Evolutionary conservation across 768 basidiomycete species (phyloP).

Genomic region (Leucocoprinus leucothites): DNA sequence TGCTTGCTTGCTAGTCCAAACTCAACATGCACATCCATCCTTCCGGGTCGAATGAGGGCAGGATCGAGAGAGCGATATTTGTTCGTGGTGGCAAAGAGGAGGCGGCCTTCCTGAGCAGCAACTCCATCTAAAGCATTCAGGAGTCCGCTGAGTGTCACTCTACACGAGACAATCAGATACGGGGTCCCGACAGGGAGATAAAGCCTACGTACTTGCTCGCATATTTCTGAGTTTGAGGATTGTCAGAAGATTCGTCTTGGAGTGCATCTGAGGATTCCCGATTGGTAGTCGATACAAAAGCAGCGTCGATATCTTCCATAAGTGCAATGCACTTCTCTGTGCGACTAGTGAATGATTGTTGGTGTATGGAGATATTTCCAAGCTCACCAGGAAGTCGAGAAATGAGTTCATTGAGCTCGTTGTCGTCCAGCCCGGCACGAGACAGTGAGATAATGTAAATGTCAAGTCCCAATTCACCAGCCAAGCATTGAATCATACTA

Average conservation of each 20-base stretch:
- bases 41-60: constrained; percentile 73
- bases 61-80: constrained; percentile 67
- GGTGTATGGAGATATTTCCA: too few species aligned
- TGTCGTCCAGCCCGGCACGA: constrained; percentile 60
- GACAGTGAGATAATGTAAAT: constrained; percentile 74
- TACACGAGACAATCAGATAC: constrained; percentile 13
- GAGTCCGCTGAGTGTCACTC: constrained; percentile 62
- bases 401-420: constrained; percentile 53
- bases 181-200: neutral
- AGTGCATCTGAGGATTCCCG: constrained; percentile 35
- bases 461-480: constrained; percentile 71
- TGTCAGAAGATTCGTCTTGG: neutral
- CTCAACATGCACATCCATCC: constrained; percentile 78
- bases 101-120: constrained; percentile 42
- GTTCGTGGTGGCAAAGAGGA: constrained; percentile 76
- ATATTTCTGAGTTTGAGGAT: constrained; percentile 12
- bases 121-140: constrained; percentile 71
- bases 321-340: constrained; percentile 64
- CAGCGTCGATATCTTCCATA: constrained; percentile 86
- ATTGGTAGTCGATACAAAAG: constrained; percentile 49
- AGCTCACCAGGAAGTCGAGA: constrained; percentile 55
- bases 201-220: constrained; percentile 1
- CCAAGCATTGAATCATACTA: constrained; percentile 70
- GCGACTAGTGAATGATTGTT: too few species aligned
- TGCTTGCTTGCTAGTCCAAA: constrained; percentile 71